phyloP scores from a whole-genome alignment of 78 protist genomes.

The Planoprotostelium fungivorum region DNA sequence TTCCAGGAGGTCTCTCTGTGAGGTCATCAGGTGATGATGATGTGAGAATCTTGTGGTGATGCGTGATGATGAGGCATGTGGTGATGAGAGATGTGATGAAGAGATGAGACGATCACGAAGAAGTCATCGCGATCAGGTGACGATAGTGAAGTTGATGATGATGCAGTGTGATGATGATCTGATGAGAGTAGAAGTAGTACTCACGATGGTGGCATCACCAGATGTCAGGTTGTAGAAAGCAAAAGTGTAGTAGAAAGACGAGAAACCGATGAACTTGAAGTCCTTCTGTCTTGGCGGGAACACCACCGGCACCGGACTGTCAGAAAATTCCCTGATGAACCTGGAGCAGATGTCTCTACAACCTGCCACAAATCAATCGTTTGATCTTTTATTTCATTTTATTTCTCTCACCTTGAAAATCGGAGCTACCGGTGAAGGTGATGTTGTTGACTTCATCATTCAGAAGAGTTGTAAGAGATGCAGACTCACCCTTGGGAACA shows the following conservation, averaged over 20 bases:
- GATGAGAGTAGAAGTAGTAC: not conserved
- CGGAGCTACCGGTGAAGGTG: not conserved
- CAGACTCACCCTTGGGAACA: not conserved
- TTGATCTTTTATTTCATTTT: not conserved
- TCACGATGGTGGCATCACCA: not conserved
- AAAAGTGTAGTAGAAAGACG: not conserved
- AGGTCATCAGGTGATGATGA: not conserved
- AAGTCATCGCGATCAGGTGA: too few species aligned
- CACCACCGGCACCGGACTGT: not conserved
- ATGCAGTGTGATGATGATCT: not conserved
- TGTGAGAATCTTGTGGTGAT: too few species aligned
- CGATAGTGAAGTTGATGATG: too few species aligned
- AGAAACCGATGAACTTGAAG: not conserved
- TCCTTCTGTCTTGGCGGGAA: too few species aligned
- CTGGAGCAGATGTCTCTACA: not conserved
- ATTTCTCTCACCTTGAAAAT: not conserved
- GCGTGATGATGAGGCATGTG: not conserved
- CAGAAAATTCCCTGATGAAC: not conserved
- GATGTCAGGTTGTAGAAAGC: not conserved
- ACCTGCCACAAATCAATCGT: not conserved
- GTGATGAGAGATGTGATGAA: too few species aligned
- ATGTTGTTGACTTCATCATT: not conserved
- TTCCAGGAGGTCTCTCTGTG: not conserved
- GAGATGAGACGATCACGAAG: too few species aligned
- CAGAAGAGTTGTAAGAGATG: not conserved